These are phyloP conservation scores for Hyphopichia buzzinii DNA, from an alignment of 1,139 yeast species.

Conservation along the genomic window DNA sequence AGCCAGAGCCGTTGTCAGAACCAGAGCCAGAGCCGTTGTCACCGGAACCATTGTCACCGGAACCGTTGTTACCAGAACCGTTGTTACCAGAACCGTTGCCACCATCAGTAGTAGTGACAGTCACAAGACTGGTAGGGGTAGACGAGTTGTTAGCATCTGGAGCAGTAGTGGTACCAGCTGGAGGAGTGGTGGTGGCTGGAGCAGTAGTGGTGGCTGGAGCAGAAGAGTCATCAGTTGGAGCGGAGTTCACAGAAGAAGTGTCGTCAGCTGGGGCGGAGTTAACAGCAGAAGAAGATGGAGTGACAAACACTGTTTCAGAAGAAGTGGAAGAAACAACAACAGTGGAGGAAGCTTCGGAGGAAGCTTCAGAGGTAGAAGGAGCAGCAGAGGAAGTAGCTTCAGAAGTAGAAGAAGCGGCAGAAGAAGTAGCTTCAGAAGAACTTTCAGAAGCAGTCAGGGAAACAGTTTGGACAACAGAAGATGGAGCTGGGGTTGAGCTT, in stretches of 20 bases:
- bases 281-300: neutral
- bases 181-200: neutral
- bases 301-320: neutral
- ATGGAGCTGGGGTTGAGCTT: constrained; percentile 1
- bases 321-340: neutral
- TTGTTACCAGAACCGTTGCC: constrained; percentile 13
- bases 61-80: constrained; percentile 2
- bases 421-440: neutral
- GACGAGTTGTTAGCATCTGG: neutral
- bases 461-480: neutral
- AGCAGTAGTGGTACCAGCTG: neutral
- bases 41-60: constrained; percentile 4
- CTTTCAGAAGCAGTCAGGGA: neutral
- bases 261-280: constrained; percentile 5
- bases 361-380: neutral
- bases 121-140: no score
- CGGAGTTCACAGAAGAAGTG: neutral
- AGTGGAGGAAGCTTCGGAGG: neutral
- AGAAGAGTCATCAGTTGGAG: neutral
- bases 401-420: neutral
- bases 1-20: neutral
- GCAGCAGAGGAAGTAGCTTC: constrained; percentile 2
- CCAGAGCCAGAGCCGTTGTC: constrained; percentile 6
- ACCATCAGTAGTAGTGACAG: no score
- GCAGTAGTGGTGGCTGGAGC: neutral